Conservation (phyloP, 176 grass and related monocot species). For the Typha latifolia region DNA sequence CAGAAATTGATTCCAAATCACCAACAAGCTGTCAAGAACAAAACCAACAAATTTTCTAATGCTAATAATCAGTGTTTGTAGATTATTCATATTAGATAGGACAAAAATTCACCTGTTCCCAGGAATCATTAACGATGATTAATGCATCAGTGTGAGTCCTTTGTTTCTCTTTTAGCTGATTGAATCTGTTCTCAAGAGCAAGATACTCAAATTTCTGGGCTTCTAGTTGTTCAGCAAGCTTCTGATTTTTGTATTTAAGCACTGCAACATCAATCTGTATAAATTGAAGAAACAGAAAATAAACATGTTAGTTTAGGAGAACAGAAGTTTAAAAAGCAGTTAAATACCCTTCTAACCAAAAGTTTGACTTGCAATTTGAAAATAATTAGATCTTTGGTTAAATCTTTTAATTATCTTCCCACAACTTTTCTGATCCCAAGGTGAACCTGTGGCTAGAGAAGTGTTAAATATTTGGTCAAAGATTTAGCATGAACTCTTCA, state of each 20-base stretch:
- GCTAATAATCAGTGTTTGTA: background rate
- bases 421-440: too few relatives aligned
- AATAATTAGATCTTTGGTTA: too few relatives aligned
- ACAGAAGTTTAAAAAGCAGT: background rate
- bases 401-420: too few relatives aligned
- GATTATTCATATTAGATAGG: background rate
- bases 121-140: slow-evolving; percentile 52
- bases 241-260: slow-evolving; percentile 88
- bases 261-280: slow-evolving; percentile 74
- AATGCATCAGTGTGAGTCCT: slow-evolving; percentile 38
- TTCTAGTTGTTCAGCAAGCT: slow-evolving; percentile 80
- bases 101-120: slow-evolving; percentile 42
- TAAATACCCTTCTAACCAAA: background rate
- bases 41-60: slow-evolving; percentile 7
- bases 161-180: slow-evolving; percentile 60
- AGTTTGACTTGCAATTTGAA: too few relatives aligned
- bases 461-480: too few relatives aligned
- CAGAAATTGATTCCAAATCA: slow-evolving; percentile 50
- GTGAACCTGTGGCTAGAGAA: too few relatives aligned
- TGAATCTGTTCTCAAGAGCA: slow-evolving; percentile 68
- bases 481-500: too few relatives aligned
- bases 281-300: slow-evolving; percentile 10
- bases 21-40: slow-evolving; percentile 45
- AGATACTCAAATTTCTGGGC: slow-evolving; percentile 62
- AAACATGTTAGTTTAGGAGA: background rate